Evolutionary conservation across 306 rosid species (phyloP).

Genomic region (Comarum palustre): DNA sequence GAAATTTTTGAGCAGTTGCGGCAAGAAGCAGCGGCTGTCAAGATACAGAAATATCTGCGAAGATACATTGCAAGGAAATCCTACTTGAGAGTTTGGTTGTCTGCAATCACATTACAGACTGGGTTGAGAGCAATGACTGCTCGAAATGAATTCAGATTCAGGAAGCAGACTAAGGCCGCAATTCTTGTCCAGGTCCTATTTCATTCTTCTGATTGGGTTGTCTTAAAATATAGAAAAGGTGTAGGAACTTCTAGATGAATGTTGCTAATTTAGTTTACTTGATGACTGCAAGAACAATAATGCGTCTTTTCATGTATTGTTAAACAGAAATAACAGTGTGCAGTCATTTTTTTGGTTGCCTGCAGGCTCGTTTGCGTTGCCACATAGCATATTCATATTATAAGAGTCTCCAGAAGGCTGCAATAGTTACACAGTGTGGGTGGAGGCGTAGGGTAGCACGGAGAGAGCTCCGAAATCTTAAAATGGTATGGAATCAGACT

Average conservation of each 20-base stretch:
- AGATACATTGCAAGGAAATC: slow-evolving; percentile 59
- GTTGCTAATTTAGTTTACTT: slow-evolving; percentile 7
- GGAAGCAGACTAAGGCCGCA: slow-evolving; percentile 94
- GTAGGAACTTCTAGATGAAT: slow-evolving; percentile 14
- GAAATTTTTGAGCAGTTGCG: slow-evolving; percentile 74
- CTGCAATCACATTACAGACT: slow-evolving; percentile 80
- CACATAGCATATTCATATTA: slow-evolving; percentile 67
- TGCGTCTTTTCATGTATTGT: slow-evolving; percentile 12
- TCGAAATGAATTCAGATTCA: slow-evolving; percentile 93
- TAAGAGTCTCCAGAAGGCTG: slow-evolving; percentile 78
- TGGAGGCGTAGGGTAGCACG: slow-evolving; percentile 96
- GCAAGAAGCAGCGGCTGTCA: slow-evolving; percentile 88
- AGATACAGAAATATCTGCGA: slow-evolving; percentile 75
- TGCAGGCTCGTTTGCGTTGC: slow-evolving; percentile 79
- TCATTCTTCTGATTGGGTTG: slow-evolving; percentile 15
- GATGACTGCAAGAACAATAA: background rate
- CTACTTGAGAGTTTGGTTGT: slow-evolving; percentile 42
- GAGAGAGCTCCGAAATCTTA: slow-evolving; percentile 87
- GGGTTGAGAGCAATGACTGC: slow-evolving; percentile 98
- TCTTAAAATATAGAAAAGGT: slow-evolving; percentile 17
- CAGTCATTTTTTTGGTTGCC: slow-evolving; percentile 15
- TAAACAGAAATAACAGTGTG: slow-evolving; percentile 3
- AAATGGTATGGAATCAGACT: slow-evolving; percentile 58
- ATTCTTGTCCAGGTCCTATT: slow-evolving; percentile 66
- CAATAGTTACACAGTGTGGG: slow-evolving; percentile 79